Base-by-base conservation (phyloP, 306 rosid species). In the Crotalaria pallida region DNA sequence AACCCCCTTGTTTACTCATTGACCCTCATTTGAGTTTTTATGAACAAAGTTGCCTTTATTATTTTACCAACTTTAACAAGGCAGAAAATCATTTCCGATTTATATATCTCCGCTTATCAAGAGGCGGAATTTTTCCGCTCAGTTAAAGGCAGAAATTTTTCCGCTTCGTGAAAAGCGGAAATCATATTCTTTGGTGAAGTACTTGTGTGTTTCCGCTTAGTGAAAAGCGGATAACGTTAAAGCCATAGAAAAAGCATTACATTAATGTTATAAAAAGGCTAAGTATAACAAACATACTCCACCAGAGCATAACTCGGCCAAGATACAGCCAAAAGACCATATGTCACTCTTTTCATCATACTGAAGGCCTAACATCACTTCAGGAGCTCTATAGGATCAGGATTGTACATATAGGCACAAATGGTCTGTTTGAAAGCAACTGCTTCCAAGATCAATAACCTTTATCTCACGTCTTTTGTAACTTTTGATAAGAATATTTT, bases 351-450 rank as follows among this genome's bases (percentile, higher is more conserved):
- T 94, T 47, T 92, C 89, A 29, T 94, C 87, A 70, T 94, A 94
- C 12, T 91, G 87, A 73, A 91, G 96, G 78, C 99, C 99, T 33
- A 94, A 87, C 59, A 94, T 94, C 75, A 94, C 97, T 86, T 94
- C 99, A 13, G 99, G 99, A 76, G 99, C 99, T 81, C 99, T 79
- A 71, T 94, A 94, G 17, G 99, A 94, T 69, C 99, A 89, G 3
- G 99, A 94, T 65, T 94, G 99, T 50, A 94, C 99, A 45, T 94
- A 94, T 11, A 94, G 84, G 79, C 96, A 89, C 69, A 94, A 74
- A 78, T 80, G 87, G 84, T 94, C 99, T 0, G 95, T 79, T 47
- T 50, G 86, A 75, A 94, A 94, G 81, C 99, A 94, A 79, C 99
- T 94, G 79, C 99, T 94, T 77, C n/a, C n/a, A n/a, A n/a, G n/a